phyloP scores from a whole-genome alignment of 257 asterid genomes.

The Knoxia roxburghii region DNA sequence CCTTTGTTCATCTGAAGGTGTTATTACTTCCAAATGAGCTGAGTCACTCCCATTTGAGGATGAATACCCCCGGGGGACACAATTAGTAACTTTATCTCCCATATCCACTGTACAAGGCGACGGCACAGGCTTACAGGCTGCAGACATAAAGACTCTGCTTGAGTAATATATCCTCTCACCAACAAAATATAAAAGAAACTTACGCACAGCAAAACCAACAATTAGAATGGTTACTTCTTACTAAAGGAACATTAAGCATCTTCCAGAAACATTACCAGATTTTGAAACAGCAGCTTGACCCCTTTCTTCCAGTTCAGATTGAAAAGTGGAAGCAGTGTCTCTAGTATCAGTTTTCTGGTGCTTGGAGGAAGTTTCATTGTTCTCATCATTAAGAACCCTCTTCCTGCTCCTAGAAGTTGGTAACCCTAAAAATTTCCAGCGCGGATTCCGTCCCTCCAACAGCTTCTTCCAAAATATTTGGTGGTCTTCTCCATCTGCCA shows the following conservation, averaged over 20 bases:
- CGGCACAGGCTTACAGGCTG: conserved; percentile 14
- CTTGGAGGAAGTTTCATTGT: conserved; percentile 47
- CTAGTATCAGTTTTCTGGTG: conserved; percentile 44
- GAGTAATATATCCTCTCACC: background rate
- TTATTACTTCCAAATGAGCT: conserved; percentile 25
- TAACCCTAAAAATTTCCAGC: conserved; percentile 50
- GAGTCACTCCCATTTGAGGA: conserved; percentile 22
- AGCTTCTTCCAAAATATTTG: conserved; percentile 67
- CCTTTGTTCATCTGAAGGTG: conserved; percentile 35
- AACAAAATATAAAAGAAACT: background rate
- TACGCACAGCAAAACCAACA: background rate
- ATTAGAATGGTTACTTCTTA: background rate
- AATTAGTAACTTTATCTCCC: conserved; percentile 12
- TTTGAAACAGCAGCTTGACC: conserved; percentile 19
- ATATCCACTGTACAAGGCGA: conserved; percentile 7
- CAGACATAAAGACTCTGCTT: conserved; percentile 11
- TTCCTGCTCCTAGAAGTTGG: conserved; percentile 60
- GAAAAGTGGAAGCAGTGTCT: conserved; percentile 23
- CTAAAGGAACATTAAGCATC: background rate
- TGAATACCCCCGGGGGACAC: conserved; percentile 6
- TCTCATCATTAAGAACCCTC: conserved; percentile 52
- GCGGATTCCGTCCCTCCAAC: conserved; percentile 53
- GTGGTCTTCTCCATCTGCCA: conserved; percentile 48
- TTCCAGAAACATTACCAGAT: conserved; percentile 21
- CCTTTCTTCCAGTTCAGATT: conserved; percentile 17